These are phyloP conservation scores for Macrocybe gigantea DNA, from an alignment of 768 basidiomycete genomes.

Conservation along the genomic window DNA sequence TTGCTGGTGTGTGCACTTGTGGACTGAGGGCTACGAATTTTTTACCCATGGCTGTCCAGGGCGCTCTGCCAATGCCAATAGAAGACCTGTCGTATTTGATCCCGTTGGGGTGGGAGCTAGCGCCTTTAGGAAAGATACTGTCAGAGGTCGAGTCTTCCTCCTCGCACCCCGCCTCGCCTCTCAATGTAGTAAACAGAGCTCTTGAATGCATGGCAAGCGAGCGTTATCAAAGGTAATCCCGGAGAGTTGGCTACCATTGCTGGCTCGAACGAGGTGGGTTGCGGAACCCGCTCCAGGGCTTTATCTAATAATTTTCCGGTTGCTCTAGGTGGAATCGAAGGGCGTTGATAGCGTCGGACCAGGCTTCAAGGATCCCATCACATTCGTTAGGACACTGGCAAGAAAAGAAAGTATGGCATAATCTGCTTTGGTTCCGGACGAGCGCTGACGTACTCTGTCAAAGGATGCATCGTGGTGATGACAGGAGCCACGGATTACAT, in stretches of 20 bases:
- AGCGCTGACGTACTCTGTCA: neutral
- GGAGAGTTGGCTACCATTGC: constrained; percentile 80
- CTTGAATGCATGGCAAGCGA: constrained; percentile 73
- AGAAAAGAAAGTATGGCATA: constrained; percentile 60
- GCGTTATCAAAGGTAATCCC: constrained; percentile 93
- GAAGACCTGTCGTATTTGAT: constrained; percentile 82
- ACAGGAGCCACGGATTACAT: constrained; percentile 81
- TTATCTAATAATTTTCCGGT: neutral
- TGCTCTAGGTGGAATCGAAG: constrained; percentile 54
- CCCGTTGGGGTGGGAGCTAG: constrained; percentile 92
- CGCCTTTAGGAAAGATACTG: constrained; percentile 54
- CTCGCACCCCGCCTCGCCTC: neutral
- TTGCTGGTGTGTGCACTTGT: constrained; percentile 46
- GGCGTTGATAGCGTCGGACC: constrained; percentile 84
- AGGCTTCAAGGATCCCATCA: constrained; percentile 71
- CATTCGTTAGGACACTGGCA: constrained; percentile 66
- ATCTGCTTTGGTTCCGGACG: neutral
- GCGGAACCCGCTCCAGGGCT: neutral
- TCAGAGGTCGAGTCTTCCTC: constrained; percentile 38
- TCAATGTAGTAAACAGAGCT: constrained; percentile 38
- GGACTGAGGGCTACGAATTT: neutral
- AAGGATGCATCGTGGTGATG: constrained; percentile 77
- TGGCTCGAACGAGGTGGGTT: constrained; percentile 63
- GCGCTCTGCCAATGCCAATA: constrained; percentile 54
- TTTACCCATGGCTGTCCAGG: constrained; percentile 20